These are phyloP conservation scores for Phytopythium montanum DNA, from an alignment of 352 stramenopile genomes.

Conservation along the genomic window DNA sequence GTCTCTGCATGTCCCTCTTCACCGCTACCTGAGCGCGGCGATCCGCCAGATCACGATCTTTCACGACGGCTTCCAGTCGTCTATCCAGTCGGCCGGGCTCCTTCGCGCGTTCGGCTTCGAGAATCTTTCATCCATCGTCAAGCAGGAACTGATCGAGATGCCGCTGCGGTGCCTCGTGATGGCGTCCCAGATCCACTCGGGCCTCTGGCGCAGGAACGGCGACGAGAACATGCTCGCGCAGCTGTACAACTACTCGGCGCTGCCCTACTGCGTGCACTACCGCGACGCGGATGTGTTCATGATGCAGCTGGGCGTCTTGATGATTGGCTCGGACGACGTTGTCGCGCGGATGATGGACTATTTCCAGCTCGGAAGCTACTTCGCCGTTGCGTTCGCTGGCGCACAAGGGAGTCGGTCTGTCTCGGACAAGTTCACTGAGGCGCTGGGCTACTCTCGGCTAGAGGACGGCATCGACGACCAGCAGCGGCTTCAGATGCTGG, in stretches of 20 bases:
- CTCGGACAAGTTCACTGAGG: slow-evolving; percentile 9
- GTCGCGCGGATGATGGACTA: slow-evolving; percentile 72
- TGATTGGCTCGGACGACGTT: slow-evolving; percentile 61
- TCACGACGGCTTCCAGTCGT: slow-evolving; percentile 40
- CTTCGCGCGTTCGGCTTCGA: slow-evolving; percentile 60
- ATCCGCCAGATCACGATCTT: slow-evolving; percentile 68
- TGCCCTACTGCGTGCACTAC: slow-evolving; percentile 87
- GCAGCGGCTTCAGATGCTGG: slow-evolving; percentile 73
- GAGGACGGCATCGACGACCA: slow-evolving; percentile 66
- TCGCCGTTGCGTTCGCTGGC: slow-evolving; percentile 19
- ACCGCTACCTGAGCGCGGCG: slow-evolving; percentile 73
- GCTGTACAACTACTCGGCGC: slow-evolving; percentile 87
- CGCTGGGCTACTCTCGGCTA: slow-evolving; percentile 44
- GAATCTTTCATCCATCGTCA: slow-evolving; percentile 30
- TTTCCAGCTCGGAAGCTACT: slow-evolving; percentile 74
- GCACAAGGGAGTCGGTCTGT: slow-evolving; percentile 1
- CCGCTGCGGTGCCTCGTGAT: slow-evolving; percentile 81
- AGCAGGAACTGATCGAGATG: slow-evolving; percentile 71
- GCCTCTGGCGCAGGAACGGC: slow-evolving; percentile 82
- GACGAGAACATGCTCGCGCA: slow-evolving; percentile 89
- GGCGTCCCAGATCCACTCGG: slow-evolving; percentile 85
- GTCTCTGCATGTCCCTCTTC: slow-evolving; percentile 79
- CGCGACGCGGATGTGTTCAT: slow-evolving; percentile 79
- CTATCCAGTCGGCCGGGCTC: slow-evolving; percentile 42
- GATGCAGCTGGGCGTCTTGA: slow-evolving; percentile 65